phyloP scores from a whole-genome alignment of 2,329 filamentous ascomycete species.

The Aspergillus novoparasiticus region DNA sequence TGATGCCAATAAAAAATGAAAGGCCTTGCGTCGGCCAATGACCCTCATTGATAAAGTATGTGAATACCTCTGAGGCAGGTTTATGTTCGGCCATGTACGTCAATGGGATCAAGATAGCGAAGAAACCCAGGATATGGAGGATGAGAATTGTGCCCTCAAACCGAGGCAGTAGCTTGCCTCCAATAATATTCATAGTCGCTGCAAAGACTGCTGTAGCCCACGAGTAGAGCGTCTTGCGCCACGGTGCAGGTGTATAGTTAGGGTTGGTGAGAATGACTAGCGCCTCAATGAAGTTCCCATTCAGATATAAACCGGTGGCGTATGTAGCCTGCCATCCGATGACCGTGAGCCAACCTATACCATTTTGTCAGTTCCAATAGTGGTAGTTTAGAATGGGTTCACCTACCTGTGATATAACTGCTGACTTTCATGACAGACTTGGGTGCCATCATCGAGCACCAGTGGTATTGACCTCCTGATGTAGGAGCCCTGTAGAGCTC shows the following conservation, averaged over 20 bases:
- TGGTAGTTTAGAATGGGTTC: neutral
- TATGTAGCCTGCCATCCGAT: conserved; percentile 48
- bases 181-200: conserved; percentile 47
- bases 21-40: conserved; percentile 47
- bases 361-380: neutral
- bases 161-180: conserved; percentile 47
- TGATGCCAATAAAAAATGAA: conserved; percentile 42
- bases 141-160: conserved; percentile 54
- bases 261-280: conserved; percentile 41
- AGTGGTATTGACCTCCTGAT: conserved; percentile 44
- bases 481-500: conserved; percentile 32
- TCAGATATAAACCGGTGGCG: conserved; percentile 38
- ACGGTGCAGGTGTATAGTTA: conserved; percentile 43
- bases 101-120: conserved; percentile 54
- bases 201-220: conserved; percentile 46
- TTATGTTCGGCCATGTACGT: conserved; percentile 46
- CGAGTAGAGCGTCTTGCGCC: conserved; percentile 54
- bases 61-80: conserved; percentile 48
- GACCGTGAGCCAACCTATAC: conserved; percentile 42
- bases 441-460: conserved; percentile 46
- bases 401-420: conserved; percentile 40
- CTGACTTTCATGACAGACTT: conserved; percentile 35
- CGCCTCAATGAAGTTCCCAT: conserved; percentile 39
- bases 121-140: conserved; percentile 55
- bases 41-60: conserved; percentile 51